Evolutionary conservation across 306 rosid genomes (phyloP).

Genomic region (Carpinus fangiana): DNA sequence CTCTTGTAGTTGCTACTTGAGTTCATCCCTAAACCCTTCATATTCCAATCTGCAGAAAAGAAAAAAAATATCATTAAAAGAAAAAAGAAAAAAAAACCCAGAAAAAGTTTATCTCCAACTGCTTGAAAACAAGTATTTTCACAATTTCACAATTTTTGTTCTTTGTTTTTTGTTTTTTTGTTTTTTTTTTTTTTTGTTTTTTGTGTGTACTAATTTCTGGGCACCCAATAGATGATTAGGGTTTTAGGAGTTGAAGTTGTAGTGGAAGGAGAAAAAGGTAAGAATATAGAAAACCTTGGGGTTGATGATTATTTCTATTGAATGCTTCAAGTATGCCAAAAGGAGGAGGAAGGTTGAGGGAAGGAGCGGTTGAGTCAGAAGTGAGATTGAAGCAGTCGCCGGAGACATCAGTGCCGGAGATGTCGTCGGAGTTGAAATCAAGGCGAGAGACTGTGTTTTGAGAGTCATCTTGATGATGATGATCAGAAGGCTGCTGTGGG

Average conservation of each 20-base stretch:
- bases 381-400: constrained; percentile 62
- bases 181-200: neutral
- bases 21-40: constrained; percentile 48
- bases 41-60: constrained; percentile 62
- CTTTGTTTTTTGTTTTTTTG: no score
- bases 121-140: neutral
- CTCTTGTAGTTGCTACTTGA: constrained; percentile 38
- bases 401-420: constrained; percentile 48
- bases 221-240: constrained; percentile 2
- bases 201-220: neutral
- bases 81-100: neutral
- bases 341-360: constrained; percentile 59
- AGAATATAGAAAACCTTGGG: constrained; percentile 39
- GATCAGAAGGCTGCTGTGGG: constrained; percentile 34
- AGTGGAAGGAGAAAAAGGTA: neutral
- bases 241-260: neutral
- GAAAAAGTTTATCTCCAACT: neutral
- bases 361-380: constrained; percentile 43
- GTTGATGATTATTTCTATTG: constrained; percentile 40
- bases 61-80: neutral
- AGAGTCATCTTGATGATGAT: constrained; percentile 31
- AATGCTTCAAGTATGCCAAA: constrained; percentile 59
- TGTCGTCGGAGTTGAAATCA: constrained; percentile 55
- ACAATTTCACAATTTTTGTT: no score
- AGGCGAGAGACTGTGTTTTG: constrained; percentile 42